Conservation (phyloP, 106 monocot genomes). For the Dendrobium nobile region DNA sequence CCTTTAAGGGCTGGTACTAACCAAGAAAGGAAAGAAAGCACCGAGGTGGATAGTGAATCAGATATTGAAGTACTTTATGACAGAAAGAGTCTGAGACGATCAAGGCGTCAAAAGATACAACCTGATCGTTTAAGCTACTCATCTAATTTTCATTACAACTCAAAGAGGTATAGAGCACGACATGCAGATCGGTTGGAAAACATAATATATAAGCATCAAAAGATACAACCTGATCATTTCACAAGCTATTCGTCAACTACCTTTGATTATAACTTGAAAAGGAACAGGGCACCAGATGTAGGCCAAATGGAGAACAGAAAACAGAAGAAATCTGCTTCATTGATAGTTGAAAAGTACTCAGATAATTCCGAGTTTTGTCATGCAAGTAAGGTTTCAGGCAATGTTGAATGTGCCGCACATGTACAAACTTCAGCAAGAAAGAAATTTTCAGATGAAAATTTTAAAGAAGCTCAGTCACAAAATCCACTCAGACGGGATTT, state of each 20-base stretch:
- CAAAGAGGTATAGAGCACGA: not conserved
- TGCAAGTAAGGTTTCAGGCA: not conserved
- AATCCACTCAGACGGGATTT: not conserved
- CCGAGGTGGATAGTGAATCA: conserved; percentile 16
- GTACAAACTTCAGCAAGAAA: too few relatives aligned
- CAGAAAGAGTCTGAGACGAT: conserved; percentile 37
- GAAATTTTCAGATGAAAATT: too few relatives aligned
- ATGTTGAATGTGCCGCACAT: not conserved
- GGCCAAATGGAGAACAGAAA: not conserved
- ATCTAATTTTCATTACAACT: not conserved
- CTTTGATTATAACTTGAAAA: not conserved
- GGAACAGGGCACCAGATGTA: not conserved
- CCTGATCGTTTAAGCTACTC: not conserved
- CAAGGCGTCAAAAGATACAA: conserved; percentile 38
- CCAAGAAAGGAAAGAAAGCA: not conserved
- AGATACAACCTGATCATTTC: conserved; percentile 34
- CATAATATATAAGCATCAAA: not conserved
- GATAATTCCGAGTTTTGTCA: not conserved
- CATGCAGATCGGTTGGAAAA: not conserved
- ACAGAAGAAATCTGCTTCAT: not conserved
- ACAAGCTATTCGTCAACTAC: conserved; percentile 10
- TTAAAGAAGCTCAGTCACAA: not conserved
- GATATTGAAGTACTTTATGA: conserved; percentile 42
- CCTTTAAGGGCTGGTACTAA: conserved; percentile 1
- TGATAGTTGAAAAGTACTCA: conserved; percentile 1